Base-by-base conservation (phyloP, 2,329 filamentous ascomycete genomes). In the Ilyonectria robusta region DNA sequence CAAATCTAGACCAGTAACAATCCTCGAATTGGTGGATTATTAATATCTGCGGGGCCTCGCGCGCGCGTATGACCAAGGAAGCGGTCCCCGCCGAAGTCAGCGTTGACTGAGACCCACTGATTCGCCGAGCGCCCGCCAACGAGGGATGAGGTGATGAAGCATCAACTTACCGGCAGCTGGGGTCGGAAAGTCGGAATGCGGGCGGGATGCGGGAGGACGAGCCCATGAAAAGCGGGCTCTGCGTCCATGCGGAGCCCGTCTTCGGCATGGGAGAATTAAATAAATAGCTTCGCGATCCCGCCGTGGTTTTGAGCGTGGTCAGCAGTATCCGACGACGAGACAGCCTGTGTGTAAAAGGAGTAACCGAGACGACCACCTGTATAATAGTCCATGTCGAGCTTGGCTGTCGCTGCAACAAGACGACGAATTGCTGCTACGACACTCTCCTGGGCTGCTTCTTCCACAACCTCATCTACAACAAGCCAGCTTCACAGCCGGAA, bases 51-150 rank as follows among this genome's bases (percentile, higher is more conserved):
- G 66, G 62, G 35, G 29, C 63, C 10, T 62, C 73, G 72, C 76
- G 77, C 77, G 77, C 77, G 77, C 67, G 61, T 75, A 72, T 77
- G 68, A 78, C 76, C 63, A 76, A 73, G 29, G 6, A 10, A 21
- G 29, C 35, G 19, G n/a, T 19, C 23, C 9, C 35, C 31, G 33
- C 13, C 35, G 42, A 35, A 54, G 37, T 47, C 54, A 48, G 59
- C 53, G 48, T 2, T 69, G 59, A 56, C 15, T 11, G 17, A 29
- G 44, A 31, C 44, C 61, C 62, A 31, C 59, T 29, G n/a, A 29
- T 40, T 58, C 13, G 9, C 37, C 19, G 8, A 13, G 11, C 31
- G 48, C 31, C 19, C 31, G 21, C 65, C 65, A 69, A 69, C 37
- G 15, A 37, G 60, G 2, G n/a, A 11, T 3, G n/a, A 57, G 15